Percentiles rank a stretch among this genome's conserved stretches.
Evolutionary conservation across 2,329 filamentous ascomycete genomes (phyloP).

Genomic region (Furcasterigmium sp.): DNA sequence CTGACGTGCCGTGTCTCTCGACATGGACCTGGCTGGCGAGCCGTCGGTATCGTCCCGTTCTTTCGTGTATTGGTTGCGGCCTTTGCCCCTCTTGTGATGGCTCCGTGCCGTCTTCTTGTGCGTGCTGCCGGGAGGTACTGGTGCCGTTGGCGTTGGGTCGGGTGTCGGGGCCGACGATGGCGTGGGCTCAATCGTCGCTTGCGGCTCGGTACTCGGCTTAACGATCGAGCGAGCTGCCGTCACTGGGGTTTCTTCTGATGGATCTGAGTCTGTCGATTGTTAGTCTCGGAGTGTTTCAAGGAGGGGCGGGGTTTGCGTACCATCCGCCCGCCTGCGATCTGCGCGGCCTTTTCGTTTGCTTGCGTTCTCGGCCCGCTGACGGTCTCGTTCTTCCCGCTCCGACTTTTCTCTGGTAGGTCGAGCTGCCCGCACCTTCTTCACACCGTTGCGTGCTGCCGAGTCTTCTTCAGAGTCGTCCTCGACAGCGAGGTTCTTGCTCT

Average conservation of each 20-base stretch:
- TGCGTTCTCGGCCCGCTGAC: slow-evolving; percentile 66
- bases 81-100: slow-evolving; percentile 62
- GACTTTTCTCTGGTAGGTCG: slow-evolving; percentile 59
- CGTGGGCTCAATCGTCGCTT: slow-evolving; percentile 20
- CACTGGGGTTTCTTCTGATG: slow-evolving; percentile 60
- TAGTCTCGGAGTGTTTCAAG: slow-evolving; percentile 25
- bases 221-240: slow-evolving; percentile 28
- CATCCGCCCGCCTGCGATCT: slow-evolving; percentile 73
- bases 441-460: slow-evolving; percentile 33
- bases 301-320: slow-evolving; percentile 12
- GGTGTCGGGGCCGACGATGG: slow-evolving; percentile 28
- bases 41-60: slow-evolving; percentile 61
- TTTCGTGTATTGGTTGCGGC: slow-evolving; percentile 79
- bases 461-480: slow-evolving; percentile 72
- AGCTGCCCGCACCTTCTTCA: slow-evolving; percentile 56
- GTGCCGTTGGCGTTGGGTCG: slow-evolving; percentile 39
- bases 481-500: slow-evolving; percentile 40
- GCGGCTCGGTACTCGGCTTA: slow-evolving; percentile 21
- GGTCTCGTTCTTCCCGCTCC: slow-evolving; percentile 70
- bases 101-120: slow-evolving; percentile 60
- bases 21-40: slow-evolving; percentile 53
- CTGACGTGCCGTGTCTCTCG: slow-evolving; percentile 41
- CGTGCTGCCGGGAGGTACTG: slow-evolving; percentile 33
- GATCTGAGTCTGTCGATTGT: slow-evolving; percentile 59
- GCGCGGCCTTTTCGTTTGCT: slow-evolving; percentile 77